These are phyloP conservation scores for Scenedesmus sp. DNA, from an alignment of 163 green algal genomes.

Conservation along the genomic window DNA sequence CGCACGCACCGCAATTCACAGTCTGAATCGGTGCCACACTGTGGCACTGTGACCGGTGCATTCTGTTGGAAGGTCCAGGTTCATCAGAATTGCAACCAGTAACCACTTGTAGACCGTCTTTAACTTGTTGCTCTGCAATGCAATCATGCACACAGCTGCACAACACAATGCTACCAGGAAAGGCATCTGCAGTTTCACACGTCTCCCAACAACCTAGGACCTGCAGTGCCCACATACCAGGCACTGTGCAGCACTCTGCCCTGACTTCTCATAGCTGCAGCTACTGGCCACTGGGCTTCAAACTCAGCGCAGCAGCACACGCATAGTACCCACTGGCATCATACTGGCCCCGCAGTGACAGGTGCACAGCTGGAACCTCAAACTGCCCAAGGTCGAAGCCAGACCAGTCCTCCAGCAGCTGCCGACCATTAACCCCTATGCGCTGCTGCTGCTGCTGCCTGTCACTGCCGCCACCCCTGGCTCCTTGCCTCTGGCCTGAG, in stretches of 20 bases:
- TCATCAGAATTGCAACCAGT: too few relatives aligned
- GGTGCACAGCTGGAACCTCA: conserved; percentile 22
- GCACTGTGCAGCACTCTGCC: not conserved
- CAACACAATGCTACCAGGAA: too few relatives aligned
- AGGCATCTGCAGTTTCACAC: too few relatives aligned
- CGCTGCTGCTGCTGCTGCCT: conserved; percentile 12
- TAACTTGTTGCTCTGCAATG: too few relatives aligned
- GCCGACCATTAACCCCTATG: conserved; percentile 21
- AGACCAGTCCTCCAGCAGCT: conserved; percentile 27
- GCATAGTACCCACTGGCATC: conserved; percentile 30
- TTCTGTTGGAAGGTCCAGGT: too few relatives aligned
- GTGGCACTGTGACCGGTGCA: too few relatives aligned
- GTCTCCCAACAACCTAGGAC: not conserved
- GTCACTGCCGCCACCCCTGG: conserved; percentile 8
- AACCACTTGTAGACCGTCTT: too few relatives aligned
- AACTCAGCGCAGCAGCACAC: not conserved
- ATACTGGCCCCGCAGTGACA: conserved; percentile 21
- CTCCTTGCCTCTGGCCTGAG: not conserved
- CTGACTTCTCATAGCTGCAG: not conserved
- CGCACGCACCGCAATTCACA: too few relatives aligned
- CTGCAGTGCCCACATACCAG: not conserved
- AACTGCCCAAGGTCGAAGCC: conserved; percentile 18
- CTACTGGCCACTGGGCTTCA: not conserved
- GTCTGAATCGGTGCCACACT: too few relatives aligned
- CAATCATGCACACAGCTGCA: too few relatives aligned